phyloP scores from a whole-genome alignment of 352 stramenopile species.

The Pythium graminicola region DNA sequence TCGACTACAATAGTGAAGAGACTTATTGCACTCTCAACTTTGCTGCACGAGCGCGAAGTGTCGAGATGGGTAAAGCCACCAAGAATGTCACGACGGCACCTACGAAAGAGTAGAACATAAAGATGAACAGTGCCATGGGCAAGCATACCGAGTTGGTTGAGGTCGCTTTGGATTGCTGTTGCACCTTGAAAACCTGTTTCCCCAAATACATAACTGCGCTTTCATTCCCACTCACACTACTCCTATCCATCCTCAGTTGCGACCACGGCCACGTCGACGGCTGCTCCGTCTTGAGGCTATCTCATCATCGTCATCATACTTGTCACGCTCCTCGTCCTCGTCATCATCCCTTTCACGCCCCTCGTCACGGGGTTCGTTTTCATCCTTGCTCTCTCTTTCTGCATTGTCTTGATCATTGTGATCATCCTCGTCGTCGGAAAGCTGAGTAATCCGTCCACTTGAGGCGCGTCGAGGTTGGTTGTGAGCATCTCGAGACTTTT shows the following conservation, averaged over 20 bases:
- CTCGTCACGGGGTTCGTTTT: neutral
- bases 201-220: slow-evolving; percentile 19
- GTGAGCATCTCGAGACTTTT: slow-evolving; percentile 5
- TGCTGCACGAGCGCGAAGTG: slow-evolving; percentile 64
- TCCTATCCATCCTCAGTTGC: slow-evolving; percentile 6
- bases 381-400: neutral
- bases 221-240: slow-evolving; percentile 5
- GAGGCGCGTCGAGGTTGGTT: slow-evolving; percentile 8
- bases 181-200: slow-evolving; percentile 1
- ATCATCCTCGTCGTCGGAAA: slow-evolving; percentile 22
- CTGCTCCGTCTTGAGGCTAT: slow-evolving; percentile 5
- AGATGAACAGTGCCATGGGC: neutral
- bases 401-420: neutral
- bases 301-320: slow-evolving; percentile 11
- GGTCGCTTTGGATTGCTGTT: neutral
- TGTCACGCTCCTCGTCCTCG: slow-evolving; percentile 13
- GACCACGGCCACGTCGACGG: slow-evolving; percentile 26
- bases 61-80: slow-evolving; percentile 62
- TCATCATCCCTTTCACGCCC: neutral
- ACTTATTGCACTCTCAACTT: slow-evolving; percentile 92
- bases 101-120: slow-evolving; percentile 25
- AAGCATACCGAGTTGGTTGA: neutral
- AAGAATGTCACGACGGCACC: slow-evolving; percentile 76
- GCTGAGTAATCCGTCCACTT: slow-evolving; percentile 18
- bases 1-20: slow-evolving; percentile 92